A percentile compares a stretch with the other conserved stretches of the same genome.
Evolutionary conservation across 176 grass and related monocot genomes (phyloP).

Genomic region (Chrysopogon serrulatus): DNA sequence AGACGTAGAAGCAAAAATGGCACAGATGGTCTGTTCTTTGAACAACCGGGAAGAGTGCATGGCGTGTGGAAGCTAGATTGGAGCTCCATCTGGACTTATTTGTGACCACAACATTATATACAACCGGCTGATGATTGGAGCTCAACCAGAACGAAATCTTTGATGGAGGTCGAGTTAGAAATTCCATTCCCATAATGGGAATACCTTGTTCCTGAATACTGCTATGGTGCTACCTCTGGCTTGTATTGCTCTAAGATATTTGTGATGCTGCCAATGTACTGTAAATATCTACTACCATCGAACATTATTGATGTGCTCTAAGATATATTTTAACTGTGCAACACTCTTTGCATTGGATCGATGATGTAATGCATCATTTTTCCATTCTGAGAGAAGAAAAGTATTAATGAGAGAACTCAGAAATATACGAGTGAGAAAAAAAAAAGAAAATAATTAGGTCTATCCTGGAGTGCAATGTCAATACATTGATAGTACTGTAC

Average conservation of each 20-base stretch:
- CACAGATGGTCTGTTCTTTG: constrained; percentile 90
- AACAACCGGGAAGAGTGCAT: constrained; percentile 90
- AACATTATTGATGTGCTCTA: too few species aligned
- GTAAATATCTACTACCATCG: constrained; percentile 24
- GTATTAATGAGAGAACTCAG: too few species aligned
- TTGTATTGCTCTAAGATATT: constrained; percentile 8
- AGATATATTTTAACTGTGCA: neutral
- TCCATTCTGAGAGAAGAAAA: too few species aligned
- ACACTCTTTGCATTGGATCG: neutral
- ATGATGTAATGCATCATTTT: too few species aligned
- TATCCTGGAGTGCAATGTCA: too few species aligned
- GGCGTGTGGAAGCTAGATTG: constrained; percentile 80
- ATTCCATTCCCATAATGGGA: neutral
- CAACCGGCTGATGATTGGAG: constrained; percentile 15
- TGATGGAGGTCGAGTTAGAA: neutral
- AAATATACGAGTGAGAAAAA: too few species aligned
- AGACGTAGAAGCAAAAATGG: constrained; percentile 84
- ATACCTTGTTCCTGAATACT: neutral
- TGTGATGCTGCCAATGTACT: constrained; percentile 24
- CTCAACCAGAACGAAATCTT: neutral
- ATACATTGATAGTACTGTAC: too few species aligned
- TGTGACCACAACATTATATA: constrained; percentile 18
- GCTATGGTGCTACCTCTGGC: neutral
- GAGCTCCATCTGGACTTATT: neutral
- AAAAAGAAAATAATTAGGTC: too few species aligned